phyloP scores from a whole-genome alignment of 768 basidiomycete genomes.

The Lactarius sp. region DNA sequence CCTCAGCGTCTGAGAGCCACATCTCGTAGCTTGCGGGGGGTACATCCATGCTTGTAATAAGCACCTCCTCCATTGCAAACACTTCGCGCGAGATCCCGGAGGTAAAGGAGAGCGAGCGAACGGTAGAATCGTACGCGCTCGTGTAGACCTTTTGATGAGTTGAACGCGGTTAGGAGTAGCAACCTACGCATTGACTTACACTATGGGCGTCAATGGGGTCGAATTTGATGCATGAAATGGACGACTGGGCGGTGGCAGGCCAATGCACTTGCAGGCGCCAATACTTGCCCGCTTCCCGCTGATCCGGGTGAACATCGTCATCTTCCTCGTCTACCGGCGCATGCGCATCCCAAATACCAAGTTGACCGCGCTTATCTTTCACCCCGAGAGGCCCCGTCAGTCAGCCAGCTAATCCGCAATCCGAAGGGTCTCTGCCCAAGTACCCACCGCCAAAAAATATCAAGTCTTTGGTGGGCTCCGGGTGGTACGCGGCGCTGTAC shows the following conservation, averaged over 20 bases:
- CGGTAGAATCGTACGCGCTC: slow-evolving; percentile 74
- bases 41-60: slow-evolving; percentile 71
- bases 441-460: slow-evolving; percentile 78
- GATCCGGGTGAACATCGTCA: slow-evolving; percentile 40
- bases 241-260: slow-evolving; percentile 76
- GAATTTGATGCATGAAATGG: slow-evolving; percentile 72
- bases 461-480: slow-evolving; percentile 71
- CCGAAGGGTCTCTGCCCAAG: not conserved
- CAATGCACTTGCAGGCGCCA: slow-evolving; percentile 81
- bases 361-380: slow-evolving; percentile 73
- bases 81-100: slow-evolving; percentile 69
- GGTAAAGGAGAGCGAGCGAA: slow-evolving; percentile 68
- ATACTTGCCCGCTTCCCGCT: slow-evolving; percentile 63
- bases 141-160: slow-evolving; percentile 57
- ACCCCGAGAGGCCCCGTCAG: not conserved
- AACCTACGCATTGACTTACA: slow-evolving; percentile 38
- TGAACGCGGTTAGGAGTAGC: slow-evolving; percentile 1
- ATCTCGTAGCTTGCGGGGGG: slow-evolving; percentile 66
- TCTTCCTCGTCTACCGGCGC: slow-evolving; percentile 70
- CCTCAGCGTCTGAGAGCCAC: slow-evolving; percentile 75
- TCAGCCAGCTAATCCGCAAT: not conserved
- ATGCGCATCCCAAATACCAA: slow-evolving; percentile 84
- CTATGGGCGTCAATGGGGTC: slow-evolving; percentile 72
- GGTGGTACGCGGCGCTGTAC: slow-evolving; percentile 78
- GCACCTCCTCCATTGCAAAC: slow-evolving; percentile 51